Evolutionary conservation across 306 rosid genomes (phyloP).

Genomic region (Clitoria ternatea): DNA sequence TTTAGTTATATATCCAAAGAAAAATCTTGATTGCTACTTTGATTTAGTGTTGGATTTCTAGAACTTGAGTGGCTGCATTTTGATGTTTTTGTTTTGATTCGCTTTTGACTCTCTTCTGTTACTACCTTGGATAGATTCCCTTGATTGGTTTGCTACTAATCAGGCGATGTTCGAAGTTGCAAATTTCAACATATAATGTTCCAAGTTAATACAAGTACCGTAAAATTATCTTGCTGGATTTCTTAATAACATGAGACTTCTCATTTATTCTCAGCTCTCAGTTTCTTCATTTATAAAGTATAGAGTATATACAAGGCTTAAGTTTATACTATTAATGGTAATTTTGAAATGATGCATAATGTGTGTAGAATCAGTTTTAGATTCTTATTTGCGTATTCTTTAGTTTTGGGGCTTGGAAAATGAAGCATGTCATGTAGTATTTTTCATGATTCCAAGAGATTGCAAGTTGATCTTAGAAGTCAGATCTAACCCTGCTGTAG

Average conservation of each 20-base stretch:
- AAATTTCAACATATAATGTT: not conserved
- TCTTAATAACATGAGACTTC: not conserved
- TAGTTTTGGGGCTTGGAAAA: not conserved
- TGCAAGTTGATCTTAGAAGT: not conserved
- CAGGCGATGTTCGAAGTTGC: conserved; percentile 5
- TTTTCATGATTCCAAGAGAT: not conserved
- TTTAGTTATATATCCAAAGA: not conserved
- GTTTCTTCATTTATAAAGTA: conserved; percentile 1
- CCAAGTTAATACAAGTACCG: not conserved
- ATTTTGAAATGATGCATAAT: not conserved
- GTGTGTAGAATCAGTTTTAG: not conserved
- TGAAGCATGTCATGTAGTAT: not conserved
- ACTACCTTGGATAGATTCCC: not conserved
- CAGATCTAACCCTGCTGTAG: not conserved
- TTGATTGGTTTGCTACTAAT: not conserved
- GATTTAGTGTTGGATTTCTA: conserved; percentile 11
- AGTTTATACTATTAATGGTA: not conserved
- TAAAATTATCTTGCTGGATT: conserved; percentile 8
- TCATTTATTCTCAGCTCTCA: not conserved
- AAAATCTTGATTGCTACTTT: not conserved
- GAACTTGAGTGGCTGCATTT: not conserved
- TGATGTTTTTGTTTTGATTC: conserved; percentile 3
- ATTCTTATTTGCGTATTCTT: conserved; percentile 7
- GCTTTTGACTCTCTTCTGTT: not conserved
- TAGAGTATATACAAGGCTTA: not conserved